Base-by-base conservation (phyloP, 2,329 filamentous ascomycete species). In the Paramyrothecium sp. region DNA sequence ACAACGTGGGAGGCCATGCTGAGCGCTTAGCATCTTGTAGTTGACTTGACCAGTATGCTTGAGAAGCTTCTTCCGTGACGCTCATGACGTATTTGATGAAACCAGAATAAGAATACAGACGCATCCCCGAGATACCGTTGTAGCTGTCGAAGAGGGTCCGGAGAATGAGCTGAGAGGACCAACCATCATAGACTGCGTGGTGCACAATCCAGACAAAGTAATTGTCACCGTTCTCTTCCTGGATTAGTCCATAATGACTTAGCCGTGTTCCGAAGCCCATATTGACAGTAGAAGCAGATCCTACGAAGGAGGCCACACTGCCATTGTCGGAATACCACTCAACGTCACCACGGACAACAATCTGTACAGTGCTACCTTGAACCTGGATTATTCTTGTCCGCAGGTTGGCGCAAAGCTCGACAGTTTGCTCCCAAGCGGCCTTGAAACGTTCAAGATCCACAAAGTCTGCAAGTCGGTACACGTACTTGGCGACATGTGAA, bases 161-260 rank as follows among this genome's bases (percentile, higher is more conserved):
- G 19, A 65, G 57, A 16, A 67, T 60, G 3, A 80, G 63, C 3
- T 74, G 73, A 73, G 79, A 75, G 1, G 74, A 77, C 76, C 79
- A 81, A 13, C 80, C 80, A 52, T 84, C 81, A 56, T 82, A 83
- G 1, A 81, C 65, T 17, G 75, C 74, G 58, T 83, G 81, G 22
- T 67, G 65, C 19, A 61, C 56, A 2, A 58, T 60, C 60, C 57
- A 64, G 16, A 64, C 51, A 21, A 65, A 57, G n/a, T 23, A 53
- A 2, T 46, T 56, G 1, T 22, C 34, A 10, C 30, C 44, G 7
- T 44, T 13, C 2, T 46, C 7, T 2, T 46, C 33, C 3, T 53
- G 7, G 20, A 53, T 21, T 3, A 56, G 13, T n/a, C 48, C 49
- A 8, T 50, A 44, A 22, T 33, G 34, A 11, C 23, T 26, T 3